Base-by-base conservation (phyloP, 148 eudicot species). In the Rhododendron vialii region DNA sequence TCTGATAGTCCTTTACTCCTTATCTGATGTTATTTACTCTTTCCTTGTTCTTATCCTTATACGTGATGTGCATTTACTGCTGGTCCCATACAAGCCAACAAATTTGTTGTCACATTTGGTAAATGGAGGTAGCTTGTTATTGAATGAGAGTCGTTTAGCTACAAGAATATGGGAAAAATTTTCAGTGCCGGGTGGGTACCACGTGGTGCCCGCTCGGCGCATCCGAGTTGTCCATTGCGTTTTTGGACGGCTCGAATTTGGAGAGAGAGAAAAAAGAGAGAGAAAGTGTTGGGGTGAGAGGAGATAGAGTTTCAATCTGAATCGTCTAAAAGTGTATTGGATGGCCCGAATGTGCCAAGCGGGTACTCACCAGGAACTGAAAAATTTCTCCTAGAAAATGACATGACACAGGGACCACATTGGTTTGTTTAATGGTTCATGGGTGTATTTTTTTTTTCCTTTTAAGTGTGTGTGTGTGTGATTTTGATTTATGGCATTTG, bases 401-500 rank as follows among this genome's bases (percentile, higher is more conserved):
- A 71, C 76, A 71, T 5, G 76, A 67, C 74, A 30, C 7, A 4
- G 76, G 76, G 38, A 71, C 76, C 76, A 9, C 73, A 71, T 14
- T 30, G 41, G 76, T 71, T 71, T 71, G 38, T 71, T 71, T 4
- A 30, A 30, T 30, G 36, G 30, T 71, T 30, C 33, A 15, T 71
- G 9, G 17, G 76, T 71, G 41, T 15, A 71, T 20, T 74, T 50
- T 28, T 65, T 50, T 28, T 20, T 36, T 2, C 15, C 13, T 17
- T 80, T 24, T 18, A 48, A 80, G 30, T 78, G 48, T 63, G 41
- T 82, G 22, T 71, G 24, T 75, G 88, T 47, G 38, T 38, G 41
- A 82, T 47, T 41, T 82, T 73, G 86, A 84, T 82, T 51, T 84
- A 0, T 59, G 9, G n/a, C 86, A 80, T 22, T 43, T 75, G 35